These are phyloP conservation scores for Trichophyton rubrum DNA, from an alignment of 2,329 filamentous ascomycete species.

Conservation along the genomic window DNA sequence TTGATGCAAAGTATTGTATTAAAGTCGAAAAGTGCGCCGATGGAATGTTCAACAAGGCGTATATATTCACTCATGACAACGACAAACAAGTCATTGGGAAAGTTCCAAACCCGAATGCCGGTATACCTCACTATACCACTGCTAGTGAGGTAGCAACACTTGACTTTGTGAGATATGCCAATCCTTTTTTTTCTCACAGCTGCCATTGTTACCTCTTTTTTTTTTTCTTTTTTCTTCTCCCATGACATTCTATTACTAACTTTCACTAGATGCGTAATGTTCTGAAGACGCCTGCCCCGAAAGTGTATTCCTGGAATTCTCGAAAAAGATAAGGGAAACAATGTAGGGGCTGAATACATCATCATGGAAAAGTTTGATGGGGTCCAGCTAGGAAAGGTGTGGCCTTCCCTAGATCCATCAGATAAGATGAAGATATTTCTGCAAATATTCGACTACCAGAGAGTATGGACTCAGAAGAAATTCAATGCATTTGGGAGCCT, in stretches of 20 bases:
- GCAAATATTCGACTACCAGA: conserved; percentile 21
- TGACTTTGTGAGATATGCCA: conserved; percentile 16
- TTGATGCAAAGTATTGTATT: conserved; percentile 16
- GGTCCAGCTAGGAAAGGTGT: conserved; percentile 18
- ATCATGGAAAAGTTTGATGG: conserved; percentile 23
- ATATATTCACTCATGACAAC: conserved; percentile 15
- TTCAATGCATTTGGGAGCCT: conserved; percentile 20
- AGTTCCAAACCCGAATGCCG: conserved; percentile 10
- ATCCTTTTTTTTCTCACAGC: not conserved
- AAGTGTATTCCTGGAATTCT: conserved; percentile 9
- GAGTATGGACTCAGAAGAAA: conserved; percentile 20
- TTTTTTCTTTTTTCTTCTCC: not conserved
- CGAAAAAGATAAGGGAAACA: conserved; percentile 12
- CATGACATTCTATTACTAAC: not conserved
- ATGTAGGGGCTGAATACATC: conserved; percentile 15
- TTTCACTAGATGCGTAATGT: not conserved
- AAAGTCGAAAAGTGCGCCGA: conserved; percentile 8
- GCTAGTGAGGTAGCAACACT: conserved; percentile 30
- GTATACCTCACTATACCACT: conserved; percentile 13
- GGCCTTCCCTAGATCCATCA: conserved; percentile 19
- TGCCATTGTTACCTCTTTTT: not conserved
- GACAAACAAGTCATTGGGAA: conserved; percentile 9
- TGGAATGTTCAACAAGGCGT: conserved; percentile 14
- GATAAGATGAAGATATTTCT: conserved; percentile 18
- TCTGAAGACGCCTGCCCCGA: conserved; percentile 4